These are phyloP conservation scores for Xylariaceae sp. DNA, from an alignment of 2,329 filamentous ascomycete genomes.

Conservation along the genomic window DNA sequence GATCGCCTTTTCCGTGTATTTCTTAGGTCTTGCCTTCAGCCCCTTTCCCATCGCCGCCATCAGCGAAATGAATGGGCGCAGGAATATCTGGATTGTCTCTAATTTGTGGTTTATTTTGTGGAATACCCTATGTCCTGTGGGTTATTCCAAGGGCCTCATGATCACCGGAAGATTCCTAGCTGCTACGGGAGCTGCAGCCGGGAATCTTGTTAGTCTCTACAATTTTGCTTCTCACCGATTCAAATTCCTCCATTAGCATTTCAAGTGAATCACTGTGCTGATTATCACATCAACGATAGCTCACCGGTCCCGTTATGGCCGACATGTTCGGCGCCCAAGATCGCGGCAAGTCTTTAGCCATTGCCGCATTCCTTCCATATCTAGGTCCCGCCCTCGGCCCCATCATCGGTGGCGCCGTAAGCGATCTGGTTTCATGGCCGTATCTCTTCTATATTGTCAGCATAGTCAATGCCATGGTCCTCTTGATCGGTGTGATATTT, in stretches of 20 bases:
- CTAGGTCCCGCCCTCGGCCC: slow-evolving; percentile 66
- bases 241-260: background rate
- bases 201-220: slow-evolving; percentile 22
- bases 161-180: slow-evolving; percentile 29
- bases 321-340: slow-evolving; percentile 35
- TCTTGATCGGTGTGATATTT: slow-evolving; percentile 50
- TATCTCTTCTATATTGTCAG: slow-evolving; percentile 68
- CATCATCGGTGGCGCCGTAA: slow-evolving; percentile 62
- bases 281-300: slow-evolving; percentile 15
- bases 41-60: slow-evolving; percentile 33
- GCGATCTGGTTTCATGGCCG: slow-evolving; percentile 59
- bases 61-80: slow-evolving; percentile 34
- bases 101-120: slow-evolving; percentile 35
- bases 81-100: slow-evolving; percentile 31
- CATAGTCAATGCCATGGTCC: slow-evolving; percentile 53
- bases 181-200: slow-evolving; percentile 25
- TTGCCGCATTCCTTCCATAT: slow-evolving; percentile 29
- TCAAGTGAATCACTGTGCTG: background rate
- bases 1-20: slow-evolving; percentile 34
- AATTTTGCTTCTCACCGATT: too few species aligned
- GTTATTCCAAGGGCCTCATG: slow-evolving; percentile 29
- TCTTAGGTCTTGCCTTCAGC: slow-evolving; percentile 34
- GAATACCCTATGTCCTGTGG: slow-evolving; percentile 34
- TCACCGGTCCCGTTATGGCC: slow-evolving; percentile 33
- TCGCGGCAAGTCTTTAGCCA: slow-evolving; percentile 34